Base-by-base conservation (phyloP, 768 basidiomycete species). In the Terana coerulea region DNA sequence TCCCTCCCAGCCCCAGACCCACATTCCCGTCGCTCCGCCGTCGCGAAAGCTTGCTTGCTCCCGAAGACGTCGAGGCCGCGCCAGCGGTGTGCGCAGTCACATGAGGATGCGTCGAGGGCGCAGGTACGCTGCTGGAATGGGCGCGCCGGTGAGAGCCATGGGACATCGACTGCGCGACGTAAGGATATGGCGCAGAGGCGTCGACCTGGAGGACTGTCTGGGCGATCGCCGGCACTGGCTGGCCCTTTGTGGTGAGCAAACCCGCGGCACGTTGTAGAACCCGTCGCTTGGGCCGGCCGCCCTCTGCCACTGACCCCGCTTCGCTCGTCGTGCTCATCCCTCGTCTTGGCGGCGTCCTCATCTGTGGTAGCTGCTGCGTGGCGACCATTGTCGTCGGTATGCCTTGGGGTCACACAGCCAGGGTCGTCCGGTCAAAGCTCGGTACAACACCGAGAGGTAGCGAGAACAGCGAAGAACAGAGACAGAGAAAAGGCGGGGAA, bases 231-330 rank as follows among this genome's bases (percentile, higher is more conserved):
- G 50, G 51, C 25, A 58, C 49, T 1, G 48, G 55, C 26, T 50
- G 34, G 5, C 62, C 57, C 5, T 54, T 57, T 24, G 37, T 49
- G 8, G 62, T 62, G 22, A 57, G 39, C 49, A 63, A 14, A 25
- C 53, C 53, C 43, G 49, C 29, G 5, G 61, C 62, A 9, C 57
- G 58, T 42, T 42, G 56, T 26, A 63, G 51, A 25, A 34, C 37
- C 1, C 49, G 54, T 12, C 49, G 24, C 26, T 21, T 30, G 6
- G 45, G 45, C 14, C 14, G 28, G 12, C 45, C 17, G 21, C 45
- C 45, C 21, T 46, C 45, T 31, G 30, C 45, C 12, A 46, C 45
- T 2, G 45, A 46, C 9, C 39, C 39, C 15, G 19, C 12, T 15
- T 46, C 24, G 45, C 45, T 46, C 11, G 31, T 33, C 30, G 24